Percentiles rank a stretch among this genome's conserved stretches.
These are phyloP conservation scores for Cardiospermum halicacabum DNA, from an alignment of 345 rosid genomes.

Conservation along the genomic window DNA sequence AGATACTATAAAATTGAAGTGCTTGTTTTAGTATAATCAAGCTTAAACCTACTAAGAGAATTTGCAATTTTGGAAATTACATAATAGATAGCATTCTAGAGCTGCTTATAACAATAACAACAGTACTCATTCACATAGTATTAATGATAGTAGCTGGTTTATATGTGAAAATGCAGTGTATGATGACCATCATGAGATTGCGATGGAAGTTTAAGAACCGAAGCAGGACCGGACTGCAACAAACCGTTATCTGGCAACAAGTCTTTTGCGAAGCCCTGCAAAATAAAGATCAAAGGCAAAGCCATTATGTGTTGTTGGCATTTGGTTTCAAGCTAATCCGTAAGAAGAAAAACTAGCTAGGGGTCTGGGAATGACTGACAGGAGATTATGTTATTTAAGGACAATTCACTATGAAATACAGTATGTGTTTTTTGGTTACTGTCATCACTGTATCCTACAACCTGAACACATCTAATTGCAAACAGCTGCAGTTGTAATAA, in stretches of 20 bases:
- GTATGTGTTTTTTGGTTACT: background rate
- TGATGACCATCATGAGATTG: background rate
- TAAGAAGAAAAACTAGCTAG: background rate
- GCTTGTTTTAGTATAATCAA: too few species aligned
- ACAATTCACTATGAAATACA: background rate
- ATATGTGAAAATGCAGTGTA: slow-evolving; percentile 1
- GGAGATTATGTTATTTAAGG: slow-evolving; percentile 6
- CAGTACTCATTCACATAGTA: background rate
- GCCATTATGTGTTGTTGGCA: background rate
- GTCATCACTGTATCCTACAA: background rate
- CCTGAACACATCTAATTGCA: background rate
- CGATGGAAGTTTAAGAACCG: background rate
- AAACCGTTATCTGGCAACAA: background rate
- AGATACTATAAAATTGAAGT: too few species aligned
- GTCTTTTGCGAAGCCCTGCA: slow-evolving; percentile 4
- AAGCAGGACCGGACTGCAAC: background rate
- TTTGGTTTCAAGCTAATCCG: background rate
- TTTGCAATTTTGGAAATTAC: too few species aligned
- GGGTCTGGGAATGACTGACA: too few species aligned
- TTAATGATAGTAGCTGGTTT: background rate
- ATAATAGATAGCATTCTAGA: background rate
- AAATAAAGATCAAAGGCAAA: background rate
- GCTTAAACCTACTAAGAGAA: too few species aligned
- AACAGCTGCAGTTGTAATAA: background rate
- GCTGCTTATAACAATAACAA: background rate